Percentiles rank a stretch among this genome's conserved stretches.
phyloP scores from a whole-genome alignment of 2,329 filamentous ascomycete genomes.

The Cladophialophora carrionii region DNA sequence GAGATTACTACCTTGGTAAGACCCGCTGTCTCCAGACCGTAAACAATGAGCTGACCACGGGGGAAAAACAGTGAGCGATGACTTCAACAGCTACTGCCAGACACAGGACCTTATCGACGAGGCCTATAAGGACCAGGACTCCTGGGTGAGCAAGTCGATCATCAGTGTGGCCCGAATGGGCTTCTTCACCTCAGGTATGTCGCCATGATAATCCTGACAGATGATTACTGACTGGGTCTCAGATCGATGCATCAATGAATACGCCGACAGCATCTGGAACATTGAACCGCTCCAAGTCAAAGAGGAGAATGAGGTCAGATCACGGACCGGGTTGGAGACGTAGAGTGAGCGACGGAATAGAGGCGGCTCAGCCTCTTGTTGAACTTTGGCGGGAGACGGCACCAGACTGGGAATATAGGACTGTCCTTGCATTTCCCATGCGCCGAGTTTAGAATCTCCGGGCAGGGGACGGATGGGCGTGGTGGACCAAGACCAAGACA shows the following conservation, averaged over 20 bases:
- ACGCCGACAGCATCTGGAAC: constrained; percentile 97
- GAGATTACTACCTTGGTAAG: constrained; percentile 81
- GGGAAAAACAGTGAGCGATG: constrained; percentile 73
- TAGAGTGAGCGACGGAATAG: constrained; percentile 16
- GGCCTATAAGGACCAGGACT: constrained; percentile 87
- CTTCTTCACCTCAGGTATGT: constrained; percentile 75
- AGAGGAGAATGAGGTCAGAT: constrained; percentile 39
- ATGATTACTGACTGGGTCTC: constrained; percentile 13
- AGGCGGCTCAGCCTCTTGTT: not conserved
- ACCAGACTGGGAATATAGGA: not conserved
- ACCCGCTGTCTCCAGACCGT: not conserved
- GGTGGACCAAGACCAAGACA: constrained; percentile 2
- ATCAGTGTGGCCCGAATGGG: constrained; percentile 89
- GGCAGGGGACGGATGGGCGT: not conserved
- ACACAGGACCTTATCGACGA: constrained; percentile 90
- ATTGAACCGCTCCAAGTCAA: constrained; percentile 72
- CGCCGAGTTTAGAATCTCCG: not conserved
- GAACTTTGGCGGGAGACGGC: not conserved
- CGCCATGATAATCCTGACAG: not conserved
- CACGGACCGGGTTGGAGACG: constrained; percentile 35
- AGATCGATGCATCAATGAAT: constrained; percentile 94
- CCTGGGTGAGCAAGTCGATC: constrained; percentile 90
- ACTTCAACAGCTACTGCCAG: constrained; percentile 92
- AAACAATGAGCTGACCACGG: not conserved
- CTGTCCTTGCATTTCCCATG: not conserved